Percentiles rank a stretch among this genome's conserved stretches.
These are phyloP conservation scores for Phytomonas francai DNA, from an alignment of 208 protist genomes.

Conservation along the genomic window DNA sequence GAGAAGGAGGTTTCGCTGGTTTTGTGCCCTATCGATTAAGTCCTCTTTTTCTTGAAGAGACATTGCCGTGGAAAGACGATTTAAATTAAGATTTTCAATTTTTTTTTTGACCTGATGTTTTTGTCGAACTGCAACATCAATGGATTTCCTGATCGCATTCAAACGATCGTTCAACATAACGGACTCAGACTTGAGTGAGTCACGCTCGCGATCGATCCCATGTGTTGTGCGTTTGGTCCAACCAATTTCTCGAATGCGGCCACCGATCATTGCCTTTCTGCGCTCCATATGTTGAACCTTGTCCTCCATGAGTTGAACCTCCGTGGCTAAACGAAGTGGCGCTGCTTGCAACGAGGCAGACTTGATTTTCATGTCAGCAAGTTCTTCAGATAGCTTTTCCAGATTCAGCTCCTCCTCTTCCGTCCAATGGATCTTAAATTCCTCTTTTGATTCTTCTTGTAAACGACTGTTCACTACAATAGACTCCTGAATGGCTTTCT, in stretches of 20 bases:
- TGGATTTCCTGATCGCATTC: conserved; percentile 22
- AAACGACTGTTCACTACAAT: conserved; percentile 23
- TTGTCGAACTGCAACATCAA: conserved; percentile 39
- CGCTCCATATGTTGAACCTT: conserved; percentile 45
- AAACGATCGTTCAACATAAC: conserved; percentile 37
- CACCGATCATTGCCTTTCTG: conserved; percentile 36
- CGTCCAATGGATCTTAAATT: conserved; percentile 57
- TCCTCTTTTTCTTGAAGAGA: conserved; percentile 58
- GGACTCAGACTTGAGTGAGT: conserved; percentile 45
- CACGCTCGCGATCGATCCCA: conserved; percentile 27
- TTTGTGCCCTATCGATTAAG: conserved; percentile 41
- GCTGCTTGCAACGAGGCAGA: conserved; percentile 35
- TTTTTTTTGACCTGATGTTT: conserved; percentile 31
- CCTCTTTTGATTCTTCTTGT: conserved; percentile 39
- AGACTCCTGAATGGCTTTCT: conserved; percentile 32
- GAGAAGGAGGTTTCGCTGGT: conserved; percentile 56
- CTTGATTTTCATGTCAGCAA: conserved; percentile 24
- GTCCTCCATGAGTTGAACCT: conserved; percentile 69
- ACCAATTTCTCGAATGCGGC: conserved; percentile 59
- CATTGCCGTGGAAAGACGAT: conserved; percentile 23
- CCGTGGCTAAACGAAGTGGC: conserved; percentile 45
- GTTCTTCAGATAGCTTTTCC: conserved; percentile 41
- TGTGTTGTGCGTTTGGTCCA: conserved; percentile 33
- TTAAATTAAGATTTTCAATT: conserved; percentile 33
- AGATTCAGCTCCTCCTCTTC: conserved; percentile 56